Conservation (phyloP, 148 eudicot species). For the Drosera capensis region DNA sequence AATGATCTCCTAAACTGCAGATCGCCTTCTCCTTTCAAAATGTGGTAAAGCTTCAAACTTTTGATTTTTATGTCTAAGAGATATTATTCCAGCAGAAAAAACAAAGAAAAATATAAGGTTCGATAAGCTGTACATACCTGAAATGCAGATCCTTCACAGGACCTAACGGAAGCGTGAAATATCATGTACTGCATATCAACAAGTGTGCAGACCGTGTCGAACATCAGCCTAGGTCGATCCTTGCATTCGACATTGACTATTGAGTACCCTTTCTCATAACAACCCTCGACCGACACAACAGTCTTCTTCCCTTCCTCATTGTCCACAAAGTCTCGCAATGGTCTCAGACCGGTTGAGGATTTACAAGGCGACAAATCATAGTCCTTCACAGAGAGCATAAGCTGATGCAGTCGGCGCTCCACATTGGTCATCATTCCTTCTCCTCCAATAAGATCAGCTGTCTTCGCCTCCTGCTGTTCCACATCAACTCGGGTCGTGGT, state of each 20-base stretch:
- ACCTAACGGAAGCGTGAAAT: constrained; percentile 55
- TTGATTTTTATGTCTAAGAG: background rate
- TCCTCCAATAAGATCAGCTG: constrained; percentile 18
- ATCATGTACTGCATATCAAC: constrained; percentile 78
- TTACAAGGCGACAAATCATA: constrained; percentile 28
- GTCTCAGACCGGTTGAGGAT: constrained; percentile 10
- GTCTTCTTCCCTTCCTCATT: constrained; percentile 12
- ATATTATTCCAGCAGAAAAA: background rate
- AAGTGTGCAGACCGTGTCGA: constrained; percentile 78
- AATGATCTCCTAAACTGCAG: constrained; percentile 43
- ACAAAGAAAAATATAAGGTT: background rate
- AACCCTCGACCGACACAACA: constrained; percentile 28
- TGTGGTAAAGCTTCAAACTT: background rate
- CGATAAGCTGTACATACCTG: constrained; percentile 28
- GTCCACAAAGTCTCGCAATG: constrained; percentile 2
- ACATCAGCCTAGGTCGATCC: constrained; percentile 75
- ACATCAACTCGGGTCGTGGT: constrained; percentile 9
- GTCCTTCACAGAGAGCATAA: constrained; percentile 45
- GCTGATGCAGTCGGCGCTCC: constrained; percentile 56
- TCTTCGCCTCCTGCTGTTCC: constrained; percentile 30
- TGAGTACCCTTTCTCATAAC: constrained; percentile 42
- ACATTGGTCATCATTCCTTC: constrained; percentile 34
- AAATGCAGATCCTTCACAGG: constrained; percentile 47
- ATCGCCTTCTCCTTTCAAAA: too few relatives aligned
- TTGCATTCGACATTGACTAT: constrained; percentile 42